Conservation (phyloP, 495 filamentous ascomycete species). For the Hyaloscypha finlandica region DNA sequence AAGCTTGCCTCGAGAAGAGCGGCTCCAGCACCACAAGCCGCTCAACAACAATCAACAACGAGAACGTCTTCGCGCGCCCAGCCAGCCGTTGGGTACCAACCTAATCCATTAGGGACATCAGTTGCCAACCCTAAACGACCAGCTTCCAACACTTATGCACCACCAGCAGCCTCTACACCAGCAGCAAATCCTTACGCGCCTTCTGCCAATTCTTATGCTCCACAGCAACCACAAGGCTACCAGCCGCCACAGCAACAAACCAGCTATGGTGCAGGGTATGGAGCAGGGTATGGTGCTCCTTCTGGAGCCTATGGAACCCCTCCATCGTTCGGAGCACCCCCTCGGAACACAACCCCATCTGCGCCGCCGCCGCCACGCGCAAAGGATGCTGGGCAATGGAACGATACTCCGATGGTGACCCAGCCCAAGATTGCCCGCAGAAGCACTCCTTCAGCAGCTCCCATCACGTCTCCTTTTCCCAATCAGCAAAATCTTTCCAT, state of each 20-base stretch:
- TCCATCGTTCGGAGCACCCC: constrained; percentile 21
- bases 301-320: constrained; percentile 29
- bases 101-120: constrained; percentile 12
- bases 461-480: constrained; percentile 68
- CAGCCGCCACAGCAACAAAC: constrained; percentile 28
- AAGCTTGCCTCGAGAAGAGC: constrained; percentile 79
- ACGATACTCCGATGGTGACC: constrained; percentile 87
- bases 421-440: constrained; percentile 70
- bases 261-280: constrained; percentile 16
- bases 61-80: constrained; percentile 38
- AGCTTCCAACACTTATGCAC: constrained; percentile 28
- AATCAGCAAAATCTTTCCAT: constrained; percentile 51
- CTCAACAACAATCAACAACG: constrained; percentile 36
- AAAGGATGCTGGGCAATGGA: constrained; percentile 79
- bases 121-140: constrained; percentile 34
- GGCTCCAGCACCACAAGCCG: constrained; percentile 39
- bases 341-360: constrained; percentile 57
- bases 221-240: constrained; percentile 22
- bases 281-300: constrained; percentile 4
- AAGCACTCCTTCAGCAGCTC: constrained; percentile 64
- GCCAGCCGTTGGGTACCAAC: constrained; percentile 41
- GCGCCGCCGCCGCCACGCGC: constrained; percentile 62
- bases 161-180: constrained; percentile 38
- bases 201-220: constrained; percentile 35
- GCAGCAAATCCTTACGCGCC: constrained; percentile 65